Conservation (phyloP, 148 eudicot genomes). For the Heliosperma pusillum region DNA sequence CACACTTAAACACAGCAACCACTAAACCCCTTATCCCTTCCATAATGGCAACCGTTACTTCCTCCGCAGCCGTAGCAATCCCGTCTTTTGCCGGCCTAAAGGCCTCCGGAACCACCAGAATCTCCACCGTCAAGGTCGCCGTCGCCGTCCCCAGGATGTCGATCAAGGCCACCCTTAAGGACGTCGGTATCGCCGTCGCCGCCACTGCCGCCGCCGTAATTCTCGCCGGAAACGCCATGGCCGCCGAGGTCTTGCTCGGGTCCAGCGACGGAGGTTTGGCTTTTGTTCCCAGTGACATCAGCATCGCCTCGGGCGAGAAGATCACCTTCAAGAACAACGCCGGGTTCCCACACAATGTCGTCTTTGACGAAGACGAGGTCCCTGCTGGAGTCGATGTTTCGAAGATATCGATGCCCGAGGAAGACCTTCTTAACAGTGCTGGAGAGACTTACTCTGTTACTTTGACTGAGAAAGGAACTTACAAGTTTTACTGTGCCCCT, state of each 20-base stretch:
- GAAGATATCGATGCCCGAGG: conserved; percentile 78
- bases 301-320: conserved; percentile 62
- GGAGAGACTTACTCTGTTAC: conserved; percentile 68
- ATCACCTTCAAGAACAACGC: conserved; percentile 86
- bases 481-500: conserved; percentile 78
- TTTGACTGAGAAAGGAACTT: conserved; percentile 76
- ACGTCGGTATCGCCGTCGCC: conserved; percentile 42
- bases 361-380: conserved; percentile 82
- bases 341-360: conserved; percentile 90
- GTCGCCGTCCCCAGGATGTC: conserved; percentile 33
- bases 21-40: background rate
- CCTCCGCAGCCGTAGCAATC: conserved; percentile 65
- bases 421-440: conserved; percentile 56
- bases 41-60: conserved; percentile 67
- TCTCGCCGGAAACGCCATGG: conserved; percentile 75
- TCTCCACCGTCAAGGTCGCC: conserved; percentile 29
- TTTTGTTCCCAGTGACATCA: conserved; percentile 51
- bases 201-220: conserved; percentile 69
- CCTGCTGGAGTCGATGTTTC: conserved; percentile 64
- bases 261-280: conserved; percentile 54
- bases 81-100: conserved; percentile 82
- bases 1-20: background rate
- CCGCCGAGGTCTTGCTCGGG: conserved; percentile 65
- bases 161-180: conserved; percentile 68
- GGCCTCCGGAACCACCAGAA: conserved; percentile 30